Conservation (phyloP, 345 rosid genomes). For the Syzygium aqueum region DNA sequence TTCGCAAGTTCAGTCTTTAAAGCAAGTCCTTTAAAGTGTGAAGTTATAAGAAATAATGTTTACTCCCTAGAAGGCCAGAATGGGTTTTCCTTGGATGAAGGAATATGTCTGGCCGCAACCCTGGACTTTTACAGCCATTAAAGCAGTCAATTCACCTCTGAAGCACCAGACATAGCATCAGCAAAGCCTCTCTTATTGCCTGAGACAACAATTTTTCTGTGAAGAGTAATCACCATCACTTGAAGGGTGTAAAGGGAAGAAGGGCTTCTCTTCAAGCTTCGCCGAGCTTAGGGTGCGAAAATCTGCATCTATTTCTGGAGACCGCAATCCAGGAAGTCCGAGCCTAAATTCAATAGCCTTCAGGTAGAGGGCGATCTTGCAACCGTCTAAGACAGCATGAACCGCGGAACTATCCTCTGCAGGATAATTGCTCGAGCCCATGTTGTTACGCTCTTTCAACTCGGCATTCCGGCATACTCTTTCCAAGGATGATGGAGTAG, state of each 20-base stretch:
- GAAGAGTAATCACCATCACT: conserved; percentile 28
- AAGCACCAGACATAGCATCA: conserved; percentile 46
- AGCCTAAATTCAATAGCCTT: conserved; percentile 66
- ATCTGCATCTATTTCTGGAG: conserved; percentile 36
- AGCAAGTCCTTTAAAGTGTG: no score
- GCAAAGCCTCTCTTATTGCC: conserved; percentile 69
- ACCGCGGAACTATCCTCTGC: conserved; percentile 28
- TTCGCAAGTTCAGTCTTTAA: no score
- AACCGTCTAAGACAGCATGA: conserved; percentile 12
- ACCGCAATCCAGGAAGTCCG: conserved; percentile 66
- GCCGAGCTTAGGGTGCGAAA: conserved; percentile 14
- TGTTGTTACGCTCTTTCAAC: conserved; percentile 40
- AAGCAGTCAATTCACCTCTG: conserved; percentile 33
- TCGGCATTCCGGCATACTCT: conserved; percentile 27
- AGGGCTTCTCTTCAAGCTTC: conserved; percentile 43
- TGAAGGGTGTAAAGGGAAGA: conserved; percentile 50
- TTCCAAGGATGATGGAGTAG: conserved; percentile 31
- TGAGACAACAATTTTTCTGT: conserved; percentile 31
- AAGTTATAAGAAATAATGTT: no score
- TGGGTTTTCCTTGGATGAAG: no score
- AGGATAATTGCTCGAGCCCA: conserved; percentile 43
- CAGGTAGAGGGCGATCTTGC: conserved; percentile 31
- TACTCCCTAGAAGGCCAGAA: no score
- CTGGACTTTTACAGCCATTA: background rate
- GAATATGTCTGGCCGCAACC: no score